Conservation (phyloP, 768 basidiomycete species). For the Terana coerulea region DNA sequence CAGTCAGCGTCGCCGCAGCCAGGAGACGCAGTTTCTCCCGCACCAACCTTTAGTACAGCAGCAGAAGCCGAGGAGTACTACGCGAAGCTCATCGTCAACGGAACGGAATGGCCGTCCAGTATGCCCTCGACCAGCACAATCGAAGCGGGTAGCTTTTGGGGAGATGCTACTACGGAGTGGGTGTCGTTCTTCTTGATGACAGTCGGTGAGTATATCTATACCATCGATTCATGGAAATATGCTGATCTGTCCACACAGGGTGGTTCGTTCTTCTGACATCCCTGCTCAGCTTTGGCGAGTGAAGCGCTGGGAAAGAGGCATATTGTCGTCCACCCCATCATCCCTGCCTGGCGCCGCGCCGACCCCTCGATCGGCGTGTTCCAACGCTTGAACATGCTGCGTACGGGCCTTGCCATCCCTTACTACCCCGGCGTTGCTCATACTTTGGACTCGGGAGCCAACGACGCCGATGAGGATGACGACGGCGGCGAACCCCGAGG, state of each 20-base stretch:
- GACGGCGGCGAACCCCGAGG: conserved; percentile 14
- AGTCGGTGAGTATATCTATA: conserved; percentile 44
- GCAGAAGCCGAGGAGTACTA: conserved; percentile 45
- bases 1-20: conserved; percentile 25
- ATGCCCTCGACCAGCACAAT: conserved; percentile 12
- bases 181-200: conserved; percentile 94
- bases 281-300: conserved; percentile 89
- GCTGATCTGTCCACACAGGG: conserved; percentile 34
- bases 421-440: conserved; percentile 9
- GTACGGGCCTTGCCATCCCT: conserved; percentile 28
- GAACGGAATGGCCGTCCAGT: conserved; percentile 10
- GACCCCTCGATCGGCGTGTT: conserved; percentile 19
- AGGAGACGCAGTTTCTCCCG: neutral
- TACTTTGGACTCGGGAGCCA: neutral
- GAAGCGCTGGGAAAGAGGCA: conserved; percentile 82
- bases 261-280: conserved; percentile 90
- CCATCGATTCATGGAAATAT: neutral
- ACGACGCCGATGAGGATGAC: conserved; percentile 11
- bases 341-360: too few species aligned
- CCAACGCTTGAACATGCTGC: conserved; percentile 26
- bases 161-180: conserved; percentile 84
- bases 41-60: conserved; percentile 40
- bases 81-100: conserved; percentile 23
- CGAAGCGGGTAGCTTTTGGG: conserved; percentile 15
- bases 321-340: conserved; percentile 37